These are phyloP conservation scores for Arthrobotrys conoides DNA, from an alignment of 2,329 filamentous ascomycete species.

Conservation along the genomic window DNA sequence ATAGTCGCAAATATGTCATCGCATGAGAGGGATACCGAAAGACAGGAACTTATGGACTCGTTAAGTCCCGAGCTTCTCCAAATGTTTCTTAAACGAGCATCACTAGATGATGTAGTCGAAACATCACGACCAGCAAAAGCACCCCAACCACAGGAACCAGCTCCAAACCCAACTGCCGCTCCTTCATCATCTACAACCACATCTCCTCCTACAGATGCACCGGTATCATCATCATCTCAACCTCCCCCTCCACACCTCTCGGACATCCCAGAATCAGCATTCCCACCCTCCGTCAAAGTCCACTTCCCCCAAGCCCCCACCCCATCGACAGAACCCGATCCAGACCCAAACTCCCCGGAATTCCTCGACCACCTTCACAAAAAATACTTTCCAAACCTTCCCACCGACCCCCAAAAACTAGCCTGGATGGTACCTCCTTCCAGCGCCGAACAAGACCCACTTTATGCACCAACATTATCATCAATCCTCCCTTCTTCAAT, in stretches of 20 bases:
- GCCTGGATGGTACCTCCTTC: conserved; percentile 88
- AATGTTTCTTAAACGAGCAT: conserved; percentile 81
- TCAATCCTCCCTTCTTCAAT: conserved; percentile 81
- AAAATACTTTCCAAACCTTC: conserved; percentile 92
- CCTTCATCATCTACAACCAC: conserved; percentile 60
- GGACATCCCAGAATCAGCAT: conserved; percentile 61
- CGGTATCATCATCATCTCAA: conserved; percentile 60
- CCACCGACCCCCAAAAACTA: conserved; percentile 85
- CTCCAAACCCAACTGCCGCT: conserved; percentile 6
- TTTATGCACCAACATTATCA: conserved; percentile 84
- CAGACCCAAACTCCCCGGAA: conserved; percentile 85
- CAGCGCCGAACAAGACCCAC: conserved; percentile 76
- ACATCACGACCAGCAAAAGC: conserved; percentile 31
- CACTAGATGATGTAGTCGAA: conserved; percentile 75
- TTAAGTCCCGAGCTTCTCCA: conserved; percentile 83
- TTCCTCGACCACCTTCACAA: conserved; percentile 87
- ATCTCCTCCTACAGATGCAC: conserved; percentile 52
- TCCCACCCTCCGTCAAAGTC: conserved; percentile 66
- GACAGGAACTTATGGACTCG: conserved; percentile 82
- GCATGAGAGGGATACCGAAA: conserved; percentile 84
- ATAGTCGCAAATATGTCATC: conserved; percentile 83
- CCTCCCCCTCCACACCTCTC: conserved; percentile 67
- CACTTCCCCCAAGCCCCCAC: conserved; percentile 75
- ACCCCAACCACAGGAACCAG: conserved; percentile 25
- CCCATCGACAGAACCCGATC: conserved; percentile 73